phyloP scores from a whole-genome alignment of 345 rosid genomes.

The Acer saccharum region DNA sequence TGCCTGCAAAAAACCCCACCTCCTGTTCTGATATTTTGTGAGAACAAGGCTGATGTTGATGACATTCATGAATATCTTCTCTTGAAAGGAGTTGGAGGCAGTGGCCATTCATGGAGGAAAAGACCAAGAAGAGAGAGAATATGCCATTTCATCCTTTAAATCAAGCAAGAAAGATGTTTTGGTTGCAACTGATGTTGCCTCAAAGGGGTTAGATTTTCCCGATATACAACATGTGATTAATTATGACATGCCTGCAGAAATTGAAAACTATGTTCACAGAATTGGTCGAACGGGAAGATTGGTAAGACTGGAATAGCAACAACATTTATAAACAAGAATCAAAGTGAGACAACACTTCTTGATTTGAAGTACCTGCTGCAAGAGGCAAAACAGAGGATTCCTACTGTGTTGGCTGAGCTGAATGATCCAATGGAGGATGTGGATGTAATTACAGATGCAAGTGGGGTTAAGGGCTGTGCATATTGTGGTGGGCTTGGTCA shows the following conservation, averaged over 20 bases:
- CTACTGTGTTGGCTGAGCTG: conserved; percentile 88
- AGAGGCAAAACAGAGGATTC: conserved; percentile 92
- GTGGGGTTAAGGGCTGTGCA: conserved; percentile 93
- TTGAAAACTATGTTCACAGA: conserved; percentile 90
- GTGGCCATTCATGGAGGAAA: conserved; percentile 93
- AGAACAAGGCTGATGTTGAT: conserved; percentile 96
- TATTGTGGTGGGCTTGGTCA: conserved; percentile 96
- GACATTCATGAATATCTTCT: conserved; percentile 91
- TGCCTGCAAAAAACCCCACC: conserved; percentile 95
- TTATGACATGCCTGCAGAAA: conserved; percentile 58
- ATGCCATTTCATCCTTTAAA: conserved; percentile 83
- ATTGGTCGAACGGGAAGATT: conserved; percentile 90
- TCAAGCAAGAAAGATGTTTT: conserved; percentile 84
- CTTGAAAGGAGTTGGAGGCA: conserved; percentile 94
- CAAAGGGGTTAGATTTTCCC: conserved; percentile 16
- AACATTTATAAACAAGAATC: conserved; percentile 92
- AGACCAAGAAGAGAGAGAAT: conserved; percentile 93
- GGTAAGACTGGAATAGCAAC: conserved; percentile 95
- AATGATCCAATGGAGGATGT: conserved; percentile 87
- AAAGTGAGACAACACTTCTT: conserved; percentile 81
- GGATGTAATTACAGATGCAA: conserved; percentile 66
- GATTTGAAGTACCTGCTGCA: conserved; percentile 88
- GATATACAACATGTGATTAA: too few species aligned
- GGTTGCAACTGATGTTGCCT: conserved; percentile 93
- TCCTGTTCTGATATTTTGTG: conserved; percentile 89